Conservation (phyloP, 202 grass and related monocot genomes). For the Elaeis oleifera region DNA sequence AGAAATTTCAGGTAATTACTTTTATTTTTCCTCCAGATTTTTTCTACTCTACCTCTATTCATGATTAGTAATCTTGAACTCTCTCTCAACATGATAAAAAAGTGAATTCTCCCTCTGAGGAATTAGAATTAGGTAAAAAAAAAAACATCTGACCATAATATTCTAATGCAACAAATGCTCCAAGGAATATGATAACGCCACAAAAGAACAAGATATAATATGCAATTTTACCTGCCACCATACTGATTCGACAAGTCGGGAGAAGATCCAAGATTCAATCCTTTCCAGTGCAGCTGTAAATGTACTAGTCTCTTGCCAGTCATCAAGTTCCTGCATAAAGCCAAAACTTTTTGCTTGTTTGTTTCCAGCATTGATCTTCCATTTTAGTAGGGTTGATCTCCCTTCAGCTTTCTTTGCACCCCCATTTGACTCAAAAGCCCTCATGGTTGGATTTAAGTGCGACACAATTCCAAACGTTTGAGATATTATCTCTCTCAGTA, state of each 20-base stretch:
- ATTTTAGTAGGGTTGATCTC: conserved; percentile 30
- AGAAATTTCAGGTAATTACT: no score
- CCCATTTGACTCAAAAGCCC: conserved; percentile 31
- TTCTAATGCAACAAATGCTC: conserved; percentile 3
- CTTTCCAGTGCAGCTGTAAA: conserved; percentile 67
- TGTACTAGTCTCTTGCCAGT: conserved; percentile 63
- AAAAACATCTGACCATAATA: no score
- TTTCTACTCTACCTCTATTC: no score
- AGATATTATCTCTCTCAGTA: conserved; percentile 78
- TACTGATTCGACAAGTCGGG: conserved; percentile 77
- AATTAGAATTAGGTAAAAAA: no score
- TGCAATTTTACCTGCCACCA: conserved; percentile 91
- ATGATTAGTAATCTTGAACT: no score
- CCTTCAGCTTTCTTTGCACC: conserved; percentile 37
- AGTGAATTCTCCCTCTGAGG: no score
- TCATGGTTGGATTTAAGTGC: conserved; percentile 27
- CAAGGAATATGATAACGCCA: neutral
- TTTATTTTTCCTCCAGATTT: no score
- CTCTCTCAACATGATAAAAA: no score
- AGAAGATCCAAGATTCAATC: conserved; percentile 99
- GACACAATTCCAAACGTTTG: conserved; percentile 44
- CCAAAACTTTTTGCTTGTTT: conserved; percentile 34
- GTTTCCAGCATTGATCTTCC: conserved; percentile 36
- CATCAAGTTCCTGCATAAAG: conserved; percentile 32
- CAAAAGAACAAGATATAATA: conserved; percentile 4